A percentile compares a stretch with the other conserved stretches of the same genome.
Evolutionary conservation across 1,284 basidiomycete genomes (phyloP).

Genomic region (Amylostereum areolatum): DNA sequence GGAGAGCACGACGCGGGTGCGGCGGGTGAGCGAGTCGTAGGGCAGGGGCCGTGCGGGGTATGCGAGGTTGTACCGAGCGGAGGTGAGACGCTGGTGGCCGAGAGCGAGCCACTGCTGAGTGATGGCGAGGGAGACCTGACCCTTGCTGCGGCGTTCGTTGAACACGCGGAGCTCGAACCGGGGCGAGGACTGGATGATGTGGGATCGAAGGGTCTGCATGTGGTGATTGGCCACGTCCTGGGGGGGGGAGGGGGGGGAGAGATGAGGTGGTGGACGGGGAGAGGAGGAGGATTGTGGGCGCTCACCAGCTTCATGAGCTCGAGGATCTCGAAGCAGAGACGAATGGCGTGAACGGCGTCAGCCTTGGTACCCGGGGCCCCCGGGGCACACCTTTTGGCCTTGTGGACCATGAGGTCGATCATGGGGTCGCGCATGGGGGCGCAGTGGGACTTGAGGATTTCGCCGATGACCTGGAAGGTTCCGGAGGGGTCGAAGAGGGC

Average conservation of each 20-base stretch:
- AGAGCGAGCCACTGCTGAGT: conserved; percentile 62
- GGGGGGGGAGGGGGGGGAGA: conserved; percentile 6
- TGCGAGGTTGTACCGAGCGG: conserved; percentile 11
- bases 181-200: conserved; percentile 75
- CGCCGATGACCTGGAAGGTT: conserved; percentile 77
- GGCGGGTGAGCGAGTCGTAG: conserved; percentile 12
- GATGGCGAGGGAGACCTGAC: conserved; percentile 41
- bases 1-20: conserved; percentile 31
- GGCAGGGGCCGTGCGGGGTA: conserved; percentile 17
- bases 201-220: conserved; percentile 81
- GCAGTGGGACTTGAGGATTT: conserved; percentile 84
- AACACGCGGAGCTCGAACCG: conserved; percentile 81
- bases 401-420: conserved; percentile 79
- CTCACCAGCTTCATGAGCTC: conserved; percentile 93
- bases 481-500: conserved; percentile 76
- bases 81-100: conserved; percentile 32
- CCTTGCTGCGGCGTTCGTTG: conserved; percentile 46
- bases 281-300: too few species aligned
- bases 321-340: conserved; percentile 85
- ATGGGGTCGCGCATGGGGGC: conserved; percentile 87
- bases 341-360: conserved; percentile 71
- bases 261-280: too few species aligned
- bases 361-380: conserved; percentile 47
- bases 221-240: conserved; percentile 96
- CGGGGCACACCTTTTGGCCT: too few species aligned